Percentiles rank a stretch among this genome's conserved stretches.
Conservation (phyloP, 1,139 yeast genomes). For the Arxiozyma telluris region DNA sequence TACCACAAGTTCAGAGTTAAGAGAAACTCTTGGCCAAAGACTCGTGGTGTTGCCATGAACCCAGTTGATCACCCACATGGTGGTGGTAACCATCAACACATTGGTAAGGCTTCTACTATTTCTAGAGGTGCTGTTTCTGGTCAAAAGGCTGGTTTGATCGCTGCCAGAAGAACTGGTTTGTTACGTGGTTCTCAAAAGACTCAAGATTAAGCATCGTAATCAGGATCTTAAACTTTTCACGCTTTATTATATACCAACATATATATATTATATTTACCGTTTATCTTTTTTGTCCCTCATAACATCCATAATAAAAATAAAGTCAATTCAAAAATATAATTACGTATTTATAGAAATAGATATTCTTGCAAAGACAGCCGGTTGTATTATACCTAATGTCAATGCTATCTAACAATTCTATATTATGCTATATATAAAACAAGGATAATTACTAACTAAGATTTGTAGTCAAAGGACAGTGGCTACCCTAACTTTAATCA, state of each 20-base stretch:
- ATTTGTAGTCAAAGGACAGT: background rate
- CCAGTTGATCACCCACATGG: slow-evolving; percentile 99
- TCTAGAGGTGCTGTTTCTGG: slow-evolving; percentile 99
- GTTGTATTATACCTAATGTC: too few relatives aligned
- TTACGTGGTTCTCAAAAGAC: slow-evolving; percentile 99
- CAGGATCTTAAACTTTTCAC: background rate
- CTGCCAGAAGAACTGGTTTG: slow-evolving; percentile 99
- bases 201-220: slow-evolving; percentile 49
- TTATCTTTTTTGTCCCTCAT: slow-evolving; percentile 4
- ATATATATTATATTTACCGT: slow-evolving; percentile 1
- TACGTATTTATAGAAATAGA: background rate
- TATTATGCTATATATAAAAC: too few relatives aligned
- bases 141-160: slow-evolving; percentile 99
- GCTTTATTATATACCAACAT: slow-evolving; percentile 2
- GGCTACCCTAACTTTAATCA: too few relatives aligned
- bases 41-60: slow-evolving; percentile 99
- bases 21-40: slow-evolving; percentile 99
- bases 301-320: slow-evolving; percentile 5
- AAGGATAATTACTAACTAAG: background rate
- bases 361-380: background rate
- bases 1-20: slow-evolving; percentile 98
- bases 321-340: background rate
- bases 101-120: slow-evolving; percentile 99
- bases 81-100: slow-evolving; percentile 99
- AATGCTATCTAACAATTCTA: too few relatives aligned